Percentiles rank a stretch among this genome's conserved stretches.
These are phyloP conservation scores for Solanum hybrid DNA, from an alignment of 305 asterid species.

Conservation along the genomic window DNA sequence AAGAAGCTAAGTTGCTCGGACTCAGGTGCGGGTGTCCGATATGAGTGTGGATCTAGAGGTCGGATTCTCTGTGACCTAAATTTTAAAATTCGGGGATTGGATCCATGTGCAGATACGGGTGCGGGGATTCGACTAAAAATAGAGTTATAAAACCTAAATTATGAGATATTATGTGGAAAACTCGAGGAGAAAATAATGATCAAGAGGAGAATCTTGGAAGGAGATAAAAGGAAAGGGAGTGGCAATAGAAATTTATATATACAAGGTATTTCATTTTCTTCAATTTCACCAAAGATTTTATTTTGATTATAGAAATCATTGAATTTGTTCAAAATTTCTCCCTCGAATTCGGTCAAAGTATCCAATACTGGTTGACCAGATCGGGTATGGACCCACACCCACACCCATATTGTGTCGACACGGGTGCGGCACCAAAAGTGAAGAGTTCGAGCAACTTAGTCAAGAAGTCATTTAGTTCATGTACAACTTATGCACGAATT, in stretches of 20 bases:
- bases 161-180: background rate
- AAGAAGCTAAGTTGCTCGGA: background rate
- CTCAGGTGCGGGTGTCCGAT: background rate
- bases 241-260: background rate
- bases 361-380: background rate
- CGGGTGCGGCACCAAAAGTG: background rate
- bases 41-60: background rate
- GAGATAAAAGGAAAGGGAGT: background rate
- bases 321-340: background rate
- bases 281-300: background rate
- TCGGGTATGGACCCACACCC: background rate
- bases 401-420: background rate
- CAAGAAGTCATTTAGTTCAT: background rate
- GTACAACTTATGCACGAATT: background rate
- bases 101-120: background rate
- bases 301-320: background rate
- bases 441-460: background rate
- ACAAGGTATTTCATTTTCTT: background rate
- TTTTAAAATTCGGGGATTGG: background rate
- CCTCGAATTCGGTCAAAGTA: background rate
- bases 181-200: background rate
- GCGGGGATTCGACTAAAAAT: background rate
- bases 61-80: background rate
- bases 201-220: background rate
- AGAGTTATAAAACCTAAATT: background rate